Evolutionary conservation across 495 filamentous ascomycete species (phyloP).

Genomic region (Xylaria acuta): DNA sequence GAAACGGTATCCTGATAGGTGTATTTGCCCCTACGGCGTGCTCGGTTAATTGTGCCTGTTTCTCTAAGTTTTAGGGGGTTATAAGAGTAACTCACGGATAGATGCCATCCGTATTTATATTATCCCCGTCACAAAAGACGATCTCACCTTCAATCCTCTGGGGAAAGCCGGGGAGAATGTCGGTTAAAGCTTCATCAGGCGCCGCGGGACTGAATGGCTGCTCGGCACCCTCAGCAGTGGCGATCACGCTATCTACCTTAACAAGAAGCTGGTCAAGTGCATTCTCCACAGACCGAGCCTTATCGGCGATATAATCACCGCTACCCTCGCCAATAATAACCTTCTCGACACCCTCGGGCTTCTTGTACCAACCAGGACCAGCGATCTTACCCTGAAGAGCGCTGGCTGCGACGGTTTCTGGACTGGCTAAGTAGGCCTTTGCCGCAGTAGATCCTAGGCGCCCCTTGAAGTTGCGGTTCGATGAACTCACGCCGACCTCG

Average conservation of each 20-base stretch:
- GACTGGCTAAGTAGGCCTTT: slow-evolving; percentile 74
- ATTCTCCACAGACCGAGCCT: slow-evolving; percentile 67
- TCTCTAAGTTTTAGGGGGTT: no score
- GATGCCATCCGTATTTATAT: slow-evolving; percentile 81
- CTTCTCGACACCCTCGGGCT: slow-evolving; percentile 68
- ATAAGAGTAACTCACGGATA: no score
- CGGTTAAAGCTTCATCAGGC: slow-evolving; percentile 56
- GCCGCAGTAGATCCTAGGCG: no score
- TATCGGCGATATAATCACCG: slow-evolving; percentile 65
- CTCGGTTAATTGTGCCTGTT: no score
- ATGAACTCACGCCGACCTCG: no score
- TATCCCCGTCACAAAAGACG: slow-evolving; percentile 70
- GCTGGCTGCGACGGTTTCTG: slow-evolving; percentile 90
- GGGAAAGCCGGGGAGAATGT: slow-evolving; percentile 74
- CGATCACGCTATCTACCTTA: slow-evolving; percentile 61
- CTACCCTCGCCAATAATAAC: slow-evolving; percentile 75
- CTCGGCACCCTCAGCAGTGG: slow-evolving; percentile 24
- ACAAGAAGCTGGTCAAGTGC: slow-evolving; percentile 72
- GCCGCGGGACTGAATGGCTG: no score
- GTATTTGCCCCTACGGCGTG: no score
- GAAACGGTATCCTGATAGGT: slow-evolving; percentile 89
- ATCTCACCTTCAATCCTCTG: slow-evolving; percentile 70
- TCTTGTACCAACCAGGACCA: slow-evolving; percentile 76
- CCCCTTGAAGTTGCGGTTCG: no score
- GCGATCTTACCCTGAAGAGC: slow-evolving; percentile 78